Conservation (phyloP, 176 grass and related monocot species). For the Saccharum officinarum region DNA sequence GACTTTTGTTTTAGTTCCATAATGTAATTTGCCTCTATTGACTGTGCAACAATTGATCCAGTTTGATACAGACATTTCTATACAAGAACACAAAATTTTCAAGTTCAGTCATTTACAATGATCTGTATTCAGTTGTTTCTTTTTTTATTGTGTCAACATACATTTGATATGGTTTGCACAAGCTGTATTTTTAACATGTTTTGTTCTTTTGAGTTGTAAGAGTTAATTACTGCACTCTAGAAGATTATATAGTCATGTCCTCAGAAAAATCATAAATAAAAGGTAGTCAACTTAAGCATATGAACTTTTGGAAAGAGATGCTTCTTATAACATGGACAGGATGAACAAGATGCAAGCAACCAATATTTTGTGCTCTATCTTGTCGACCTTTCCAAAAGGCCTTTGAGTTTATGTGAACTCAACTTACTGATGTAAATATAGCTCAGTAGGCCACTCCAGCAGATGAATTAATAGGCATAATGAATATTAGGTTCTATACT, state of each 20-base stretch:
- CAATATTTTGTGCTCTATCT: slow-evolving; percentile 1
- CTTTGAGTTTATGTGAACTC: slow-evolving; percentile 8
- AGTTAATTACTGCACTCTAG: background rate
- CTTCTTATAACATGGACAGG: background rate
- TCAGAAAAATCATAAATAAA: background rate
- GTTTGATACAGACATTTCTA: background rate
- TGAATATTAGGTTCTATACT: background rate
- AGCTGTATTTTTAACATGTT: background rate
- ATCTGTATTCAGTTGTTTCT: background rate
- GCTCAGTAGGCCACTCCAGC: background rate
- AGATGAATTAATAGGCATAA: slow-evolving; percentile 22
- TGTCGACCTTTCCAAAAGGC: background rate
- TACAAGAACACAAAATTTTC: background rate
- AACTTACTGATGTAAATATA: background rate
- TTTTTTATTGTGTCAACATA: background rate
- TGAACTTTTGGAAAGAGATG: slow-evolving; percentile 4
- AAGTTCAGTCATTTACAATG: background rate
- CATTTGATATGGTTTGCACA: background rate
- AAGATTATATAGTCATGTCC: background rate
- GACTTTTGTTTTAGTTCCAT: background rate
- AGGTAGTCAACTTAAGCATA: background rate
- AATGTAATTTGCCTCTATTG: background rate
- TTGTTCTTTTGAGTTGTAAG: background rate
- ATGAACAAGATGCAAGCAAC: slow-evolving; percentile 1
- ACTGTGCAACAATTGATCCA: background rate